A percentile compares a stretch with the other conserved stretches of the same genome.
phyloP scores from a whole-genome alignment of 495 filamentous ascomycete genomes.

The Ascodesmis nigricans region DNA sequence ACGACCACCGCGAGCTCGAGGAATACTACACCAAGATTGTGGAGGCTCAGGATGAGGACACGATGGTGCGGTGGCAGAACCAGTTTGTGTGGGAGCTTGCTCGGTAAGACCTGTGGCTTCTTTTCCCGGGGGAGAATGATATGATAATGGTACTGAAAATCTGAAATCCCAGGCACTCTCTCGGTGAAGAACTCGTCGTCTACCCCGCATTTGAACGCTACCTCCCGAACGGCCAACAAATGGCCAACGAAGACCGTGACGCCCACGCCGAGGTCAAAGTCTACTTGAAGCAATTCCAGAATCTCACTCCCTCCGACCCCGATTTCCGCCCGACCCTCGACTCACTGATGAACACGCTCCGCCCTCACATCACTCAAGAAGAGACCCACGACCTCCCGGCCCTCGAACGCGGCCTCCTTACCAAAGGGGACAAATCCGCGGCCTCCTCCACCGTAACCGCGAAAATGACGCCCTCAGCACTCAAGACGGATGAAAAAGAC shows the following conservation, averaged over 20 bases:
- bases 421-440: too few species aligned
- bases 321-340: slow-evolving; percentile 33
- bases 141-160: too few species aligned
- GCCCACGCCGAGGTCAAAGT: slow-evolving; percentile 43
- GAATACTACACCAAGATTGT: slow-evolving; percentile 36
- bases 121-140: too few species aligned
- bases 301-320: slow-evolving; percentile 26
- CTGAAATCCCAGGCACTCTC: slow-evolving; percentile 8
- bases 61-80: slow-evolving; percentile 36
- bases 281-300: slow-evolving; percentile 37
- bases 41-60: slow-evolving; percentile 27
- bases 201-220: slow-evolving; percentile 46
- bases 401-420: slow-evolving; percentile 31
- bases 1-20: slow-evolving; percentile 43
- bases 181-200: slow-evolving; percentile 36
- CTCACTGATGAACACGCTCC: slow-evolving; percentile 30
- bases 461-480: too few species aligned
- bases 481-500: slow-evolving; percentile 14
- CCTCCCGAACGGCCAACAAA: slow-evolving; percentile 26
- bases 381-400: slow-evolving; percentile 34
- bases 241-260: slow-evolving; percentile 37
- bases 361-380: slow-evolving; percentile 39
- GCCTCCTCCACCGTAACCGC: too few species aligned
- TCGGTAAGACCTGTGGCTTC: not conserved
- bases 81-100: slow-evolving; percentile 52